Base-by-base conservation (phyloP, 2,329 filamentous ascomycete genomes). In the Hymenoscyphus salicellus region DNA sequence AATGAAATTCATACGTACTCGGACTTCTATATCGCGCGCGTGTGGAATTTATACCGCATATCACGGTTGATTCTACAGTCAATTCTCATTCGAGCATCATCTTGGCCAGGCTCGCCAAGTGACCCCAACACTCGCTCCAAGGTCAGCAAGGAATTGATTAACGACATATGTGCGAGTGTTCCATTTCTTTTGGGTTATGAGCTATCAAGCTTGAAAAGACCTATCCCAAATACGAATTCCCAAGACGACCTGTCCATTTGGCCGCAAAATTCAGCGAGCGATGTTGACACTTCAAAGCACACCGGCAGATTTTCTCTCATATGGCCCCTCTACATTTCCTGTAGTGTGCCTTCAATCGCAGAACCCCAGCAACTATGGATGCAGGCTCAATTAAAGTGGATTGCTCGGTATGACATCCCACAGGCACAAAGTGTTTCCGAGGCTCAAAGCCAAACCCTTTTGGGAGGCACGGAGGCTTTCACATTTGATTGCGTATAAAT, bases 161-260 rank as follows among this genome's bases (percentile, higher is more conserved):
- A 65, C 41, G 62, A 60, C 28, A 62, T 68, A 26, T 66, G 65
- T 33, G 62, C 66, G 11, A 68, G 66, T 28, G 55, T 68, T 46
- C 63, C 66, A 8, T 68, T 63, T 30, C 63, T 68, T 56, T 41
- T 68, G 10, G 66, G 66, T 10, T 65, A 68, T 55, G 62, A 65
- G n/a, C 60, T 66, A 46, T 59, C 62, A 20, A n/a, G 65, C n/a
- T 32, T 66, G 28, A 68, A 63, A 57, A 49, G 28, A 11, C 20
- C 55, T 1, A 20, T 49, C 23, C 10, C 16, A 16, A 41, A 32
- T 20, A 28, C 30, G 11, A n/a, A 26, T 20, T 30, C 58, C 8
- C 28, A 49, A 26, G 58, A 32, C 38, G 28, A 52, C 16, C 57
- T 36, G 16, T 65, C 49, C 8, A 52, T 63, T 7, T 66, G 66